Conservation (phyloP, 192 early-diverging fungal species). For the Mortierella hygrophila region DNA sequence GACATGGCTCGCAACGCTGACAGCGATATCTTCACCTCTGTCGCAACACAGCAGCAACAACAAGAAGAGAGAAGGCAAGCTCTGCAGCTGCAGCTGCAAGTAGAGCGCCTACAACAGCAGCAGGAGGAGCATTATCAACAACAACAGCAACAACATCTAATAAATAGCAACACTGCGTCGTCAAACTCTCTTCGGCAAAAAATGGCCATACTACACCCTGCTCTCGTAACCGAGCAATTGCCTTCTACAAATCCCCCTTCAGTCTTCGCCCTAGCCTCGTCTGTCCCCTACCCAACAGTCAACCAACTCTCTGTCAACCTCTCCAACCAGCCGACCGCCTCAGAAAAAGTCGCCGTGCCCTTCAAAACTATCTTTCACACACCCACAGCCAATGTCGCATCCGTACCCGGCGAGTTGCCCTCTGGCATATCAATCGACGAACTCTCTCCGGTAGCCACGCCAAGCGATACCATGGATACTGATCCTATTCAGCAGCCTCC, state of each 20-base stretch:
- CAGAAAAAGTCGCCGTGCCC: conserved; percentile 24
- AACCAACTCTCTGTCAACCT: conserved; percentile 23
- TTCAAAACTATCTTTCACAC: conserved; percentile 27
- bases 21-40: neutral
- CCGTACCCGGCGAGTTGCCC: neutral
- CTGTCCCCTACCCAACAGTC: conserved; percentile 34
- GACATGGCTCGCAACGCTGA: conserved; percentile 1
- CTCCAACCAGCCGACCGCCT: neutral
- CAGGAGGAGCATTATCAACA: too few species aligned
- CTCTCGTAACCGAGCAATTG: neutral
- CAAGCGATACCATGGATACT: neutral
- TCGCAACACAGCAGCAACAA: neutral
- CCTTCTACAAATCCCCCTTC: conserved; percentile 19
- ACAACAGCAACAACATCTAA: neutral
- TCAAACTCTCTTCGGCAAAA: conserved; percentile 10
- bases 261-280: conserved; percentile 30
- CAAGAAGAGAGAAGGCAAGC: neutral
- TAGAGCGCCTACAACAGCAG: neutral
- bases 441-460: neutral
- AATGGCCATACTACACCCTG: conserved; percentile 30
- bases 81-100: neutral
- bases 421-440: neutral
- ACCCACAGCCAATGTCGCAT: neutral
- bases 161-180: neutral
- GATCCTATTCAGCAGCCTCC: neutral